Percentiles rank a stretch among this genome's conserved stretches.
These are phyloP conservation scores for Yamadazyma epiphylla DNA, from an alignment of 1,139 yeast genomes.

Conservation along the genomic window DNA sequence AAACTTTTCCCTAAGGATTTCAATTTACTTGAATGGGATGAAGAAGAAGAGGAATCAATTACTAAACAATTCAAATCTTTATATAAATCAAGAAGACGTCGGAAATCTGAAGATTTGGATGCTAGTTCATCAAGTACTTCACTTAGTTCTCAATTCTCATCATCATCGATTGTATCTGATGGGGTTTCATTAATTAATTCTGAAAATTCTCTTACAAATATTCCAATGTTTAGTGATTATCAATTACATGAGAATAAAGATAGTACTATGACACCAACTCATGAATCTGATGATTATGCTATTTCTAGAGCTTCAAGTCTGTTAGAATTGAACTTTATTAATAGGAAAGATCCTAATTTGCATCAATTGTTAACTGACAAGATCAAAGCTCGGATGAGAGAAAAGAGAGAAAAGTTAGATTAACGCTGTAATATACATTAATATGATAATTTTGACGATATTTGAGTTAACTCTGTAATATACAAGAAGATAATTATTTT, in stretches of 20 bases:
- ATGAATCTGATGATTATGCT: conserved; percentile 11
- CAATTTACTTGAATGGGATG: conserved; percentile 37
- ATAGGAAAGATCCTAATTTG: conserved; percentile 7
- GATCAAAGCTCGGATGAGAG: conserved; percentile 34
- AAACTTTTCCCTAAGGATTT: conserved; percentile 45
- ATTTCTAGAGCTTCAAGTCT: conserved; percentile 20
- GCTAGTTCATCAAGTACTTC: conserved; percentile 16
- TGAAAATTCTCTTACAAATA: conserved; percentile 50
- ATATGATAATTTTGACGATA: too few species aligned
- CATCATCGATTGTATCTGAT: conserved; percentile 43
- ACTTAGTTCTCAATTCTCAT: conserved; percentile 15
- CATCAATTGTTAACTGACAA: conserved; percentile 26
- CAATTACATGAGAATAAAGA: conserved; percentile 30
- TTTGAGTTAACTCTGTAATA: neutral
- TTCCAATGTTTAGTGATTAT: conserved; percentile 53
- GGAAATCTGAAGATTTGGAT: conserved; percentile 20
- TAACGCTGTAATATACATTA: too few species aligned
- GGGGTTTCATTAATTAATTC: conserved; percentile 53
- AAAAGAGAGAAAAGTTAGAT: conserved; percentile 20
- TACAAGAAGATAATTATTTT: conserved; percentile 2
- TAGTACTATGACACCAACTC: conserved; percentile 10
- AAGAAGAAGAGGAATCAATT: conserved; percentile 48
- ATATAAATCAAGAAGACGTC: conserved; percentile 25
- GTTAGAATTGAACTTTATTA: conserved; percentile 34
- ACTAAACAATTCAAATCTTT: conserved; percentile 52